A percentile compares a stretch with the other conserved stretches of the same genome.
These are phyloP conservation scores for Vanrija humicola DNA, from an alignment of 1,284 basidiomycete species.

Conservation along the genomic window DNA sequence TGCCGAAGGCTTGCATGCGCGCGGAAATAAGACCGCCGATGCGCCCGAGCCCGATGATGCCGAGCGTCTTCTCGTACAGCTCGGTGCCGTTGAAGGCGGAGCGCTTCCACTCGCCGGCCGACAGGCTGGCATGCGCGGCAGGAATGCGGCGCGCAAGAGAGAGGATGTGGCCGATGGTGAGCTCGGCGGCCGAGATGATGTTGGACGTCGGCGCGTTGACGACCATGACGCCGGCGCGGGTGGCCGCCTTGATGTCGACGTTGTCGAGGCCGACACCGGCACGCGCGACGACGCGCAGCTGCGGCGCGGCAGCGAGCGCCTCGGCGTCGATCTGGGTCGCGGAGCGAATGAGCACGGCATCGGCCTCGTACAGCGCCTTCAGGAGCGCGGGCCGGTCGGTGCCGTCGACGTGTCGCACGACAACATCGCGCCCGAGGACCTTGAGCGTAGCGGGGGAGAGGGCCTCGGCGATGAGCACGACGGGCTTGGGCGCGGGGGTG, in stretches of 20 bases:
- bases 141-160: constrained; percentile 12
- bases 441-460: constrained; percentile 3
- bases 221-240: constrained; percentile 9
- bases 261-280: constrained; percentile 15
- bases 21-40: constrained; percentile 19
- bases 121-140: constrained; percentile 1
- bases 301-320: neutral
- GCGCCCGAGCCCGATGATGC: constrained; percentile 18
- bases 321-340: constrained; percentile 8
- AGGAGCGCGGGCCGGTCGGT: constrained; percentile 5
- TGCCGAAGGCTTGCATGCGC: constrained; percentile 21
- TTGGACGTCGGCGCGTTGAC: constrained; percentile 15
- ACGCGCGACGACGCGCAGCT: constrained; percentile 11
- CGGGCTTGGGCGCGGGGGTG: neutral
- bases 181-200: constrained; percentile 14
- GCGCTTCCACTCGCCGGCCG: constrained; percentile 4
- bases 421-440: constrained; percentile 3
- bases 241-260: constrained; percentile 12
- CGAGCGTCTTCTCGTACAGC: constrained; percentile 11
- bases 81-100: constrained; percentile 3
- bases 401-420: constrained; percentile 5
- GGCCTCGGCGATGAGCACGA: constrained; percentile 8
- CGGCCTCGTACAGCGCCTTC: neutral
- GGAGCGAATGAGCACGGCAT: constrained; percentile 5
- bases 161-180: constrained; percentile 8